Base-by-base conservation (phyloP, 306 rosid species). In the Carpinus viminea region DNA sequence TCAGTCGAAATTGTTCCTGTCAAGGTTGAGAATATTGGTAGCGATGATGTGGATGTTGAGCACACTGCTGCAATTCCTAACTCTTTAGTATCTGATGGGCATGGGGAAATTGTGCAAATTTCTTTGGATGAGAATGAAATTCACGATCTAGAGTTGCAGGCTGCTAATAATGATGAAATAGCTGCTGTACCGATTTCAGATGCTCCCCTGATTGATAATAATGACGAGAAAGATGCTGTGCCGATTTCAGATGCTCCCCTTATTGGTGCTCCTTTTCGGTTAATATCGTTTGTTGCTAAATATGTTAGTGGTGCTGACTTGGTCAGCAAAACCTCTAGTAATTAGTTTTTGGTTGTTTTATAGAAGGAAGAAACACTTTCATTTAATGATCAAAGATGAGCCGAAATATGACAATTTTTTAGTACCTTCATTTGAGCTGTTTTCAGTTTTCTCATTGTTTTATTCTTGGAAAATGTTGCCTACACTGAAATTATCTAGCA, bases 281-380 rank as follows among this genome's bases (percentile, higher is more conserved):
- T 95, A 57, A 83, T 92, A 61, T 95, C 97, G 28, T 92, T 90
- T 80, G 88, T 95, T 78, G 95, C 99, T 13, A 91, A 90, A 55
- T 93, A 86, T 72, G 97, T 95, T 28, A 95, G 97, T 81, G 97
- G 99, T 36, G 93, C 96, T 62, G 99, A 95, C 86, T 82, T 95
- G 87, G 87, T 93, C 71, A 72, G 68, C 85, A 75, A 85, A 85
- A 80, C 74, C 79, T 59, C 86, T 41, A 76, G 47, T 17, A 73
- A 8, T 79, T 88, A 88, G 84, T 21, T 69, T 55, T 17, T 6
- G 2, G 69, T 46, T 50, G 13, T 60, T 78, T 77, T 70, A 71
- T 73, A 75, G 50, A 53, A 83, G 84, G 72, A 84, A 60, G 77
- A 38, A 8, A 79, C 74, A 31, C 51, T 45, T 4, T 85, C 46